phyloP scores from a whole-genome alignment of 306 rosid genomes.

The Mimosa pudica region DNA sequence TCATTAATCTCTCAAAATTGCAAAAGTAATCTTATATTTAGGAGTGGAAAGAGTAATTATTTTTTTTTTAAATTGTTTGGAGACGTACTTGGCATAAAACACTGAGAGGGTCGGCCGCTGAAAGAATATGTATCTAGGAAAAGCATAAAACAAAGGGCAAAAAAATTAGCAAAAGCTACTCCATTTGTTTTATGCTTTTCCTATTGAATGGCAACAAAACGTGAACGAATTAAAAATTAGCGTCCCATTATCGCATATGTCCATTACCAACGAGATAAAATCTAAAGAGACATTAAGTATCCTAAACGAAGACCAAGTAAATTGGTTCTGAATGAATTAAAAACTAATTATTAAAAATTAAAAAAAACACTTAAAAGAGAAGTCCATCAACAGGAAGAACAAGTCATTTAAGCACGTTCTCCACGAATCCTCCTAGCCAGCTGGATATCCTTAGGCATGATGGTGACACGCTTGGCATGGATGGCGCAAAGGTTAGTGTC shows the following conservation, averaged over 20 bases:
- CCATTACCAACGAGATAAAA: background rate
- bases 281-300: conserved; percentile 9
- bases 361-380: conserved; percentile 39
- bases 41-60: too few species aligned
- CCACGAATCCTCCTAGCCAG: conserved; percentile 89
- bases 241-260: conserved; percentile 48
- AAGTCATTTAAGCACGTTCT: conserved; percentile 67
- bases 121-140: too few species aligned
- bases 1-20: too few species aligned
- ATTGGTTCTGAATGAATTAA: background rate
- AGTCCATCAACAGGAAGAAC: conserved; percentile 29
- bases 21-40: too few species aligned
- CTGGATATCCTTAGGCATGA: conserved; percentile 96
- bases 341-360: conserved; percentile 15
- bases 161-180: background rate
- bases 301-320: conserved; percentile 25
- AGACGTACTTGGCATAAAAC: too few species aligned
- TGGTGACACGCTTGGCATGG: conserved; percentile 93
- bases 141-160: background rate
- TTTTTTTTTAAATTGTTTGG: too few species aligned
- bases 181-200: background rate
- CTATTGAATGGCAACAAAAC: conserved; percentile 41
- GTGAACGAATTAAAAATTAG: conserved; percentile 37
- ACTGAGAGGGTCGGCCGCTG: too few species aligned
- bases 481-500: conserved; percentile 92